Conservation (phyloP, 2,329 filamentous ascomycete species). For the Paraphoma sp. region DNA sequence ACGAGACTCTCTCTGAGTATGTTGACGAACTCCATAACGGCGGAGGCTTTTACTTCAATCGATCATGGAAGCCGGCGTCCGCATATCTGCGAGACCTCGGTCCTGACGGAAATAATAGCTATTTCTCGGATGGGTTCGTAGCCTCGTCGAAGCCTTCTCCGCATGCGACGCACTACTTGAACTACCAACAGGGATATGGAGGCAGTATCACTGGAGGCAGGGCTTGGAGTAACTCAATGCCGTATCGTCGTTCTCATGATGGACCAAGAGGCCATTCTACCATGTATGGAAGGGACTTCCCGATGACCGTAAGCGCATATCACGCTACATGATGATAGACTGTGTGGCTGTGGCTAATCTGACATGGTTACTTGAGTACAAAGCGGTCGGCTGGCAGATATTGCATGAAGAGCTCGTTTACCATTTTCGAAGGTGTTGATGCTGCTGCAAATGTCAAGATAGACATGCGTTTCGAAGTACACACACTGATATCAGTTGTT, state of each 20-base stretch:
- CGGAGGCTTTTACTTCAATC: conserved; percentile 49
- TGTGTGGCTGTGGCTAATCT: background rate
- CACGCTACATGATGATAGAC: background rate
- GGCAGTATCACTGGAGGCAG: background rate
- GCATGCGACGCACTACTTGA: background rate
- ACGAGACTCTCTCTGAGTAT: conserved; percentile 53
- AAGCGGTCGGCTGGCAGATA: no score
- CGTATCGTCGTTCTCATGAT: background rate
- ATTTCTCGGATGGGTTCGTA: conserved; percentile 30
- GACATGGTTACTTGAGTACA: no score
- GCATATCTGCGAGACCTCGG: conserved; percentile 49
- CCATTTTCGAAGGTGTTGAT: no score
- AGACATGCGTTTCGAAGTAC: no score
- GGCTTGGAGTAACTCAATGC: background rate
- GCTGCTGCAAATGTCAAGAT: no score
- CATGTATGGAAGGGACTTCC: background rate
- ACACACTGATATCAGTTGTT: no score
- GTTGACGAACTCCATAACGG: conserved; percentile 33
- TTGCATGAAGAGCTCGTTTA: no score
- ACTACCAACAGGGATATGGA: background rate
- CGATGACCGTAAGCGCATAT: background rate
- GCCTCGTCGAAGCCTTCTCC: background rate
- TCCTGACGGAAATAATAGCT: conserved; percentile 47
- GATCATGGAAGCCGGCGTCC: conserved; percentile 44
- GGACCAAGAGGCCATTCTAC: background rate